Base-by-base conservation (phyloP, 495 filamentous ascomycete genomes). In the Barbatosphaeria neglecta region DNA sequence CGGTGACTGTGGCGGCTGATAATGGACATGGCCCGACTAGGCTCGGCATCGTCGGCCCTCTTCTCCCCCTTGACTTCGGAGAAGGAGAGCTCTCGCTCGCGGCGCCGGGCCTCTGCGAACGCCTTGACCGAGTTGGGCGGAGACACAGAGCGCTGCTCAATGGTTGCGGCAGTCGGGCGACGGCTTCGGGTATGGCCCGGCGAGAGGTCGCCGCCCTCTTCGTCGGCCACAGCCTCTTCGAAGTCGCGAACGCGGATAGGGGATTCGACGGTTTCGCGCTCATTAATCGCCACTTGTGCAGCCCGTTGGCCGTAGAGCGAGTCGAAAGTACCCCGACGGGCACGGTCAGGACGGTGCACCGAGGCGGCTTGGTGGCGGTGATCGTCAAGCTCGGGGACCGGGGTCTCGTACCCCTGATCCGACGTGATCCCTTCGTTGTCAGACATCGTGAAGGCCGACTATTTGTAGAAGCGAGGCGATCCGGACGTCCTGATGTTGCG, bases 121-220 rank as follows among this genome's bases (percentile, higher is more conserved):
- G 92, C 92, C 62, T 96, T 90, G 20, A 98, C 92, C 3, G 92
- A 98, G 61, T 96, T 97, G 2, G 92, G 90, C 10, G 89, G 90
- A 16, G 93, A 98, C 0, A 76, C 72, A 2, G 86, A 86, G 22
- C 86, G 75, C 6, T 77, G 59, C 41, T 69, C 67, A 9, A 57
- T 59, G 1, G 67, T 65, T 31, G 61, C 62, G 20, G 70, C 64
- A 22, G 68, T 78, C 22, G 65, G 72, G 37, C 71, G 69, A 4
- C 74, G 67, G 44, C 62, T 64, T 27, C 63, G 64, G 8, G 61
- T 49, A 19, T 56, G 47, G 23, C 49, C 55, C 4, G 69, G 67
- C 27, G 67, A 65, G 1, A 59, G 43, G 7, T 61, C 63, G 6
- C 55, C 58, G n/a, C 59, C 69, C 46, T 92, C 86, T 27, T 95